phyloP scores from a whole-genome alignment of 1,139 yeast species.

The Suhomyces choctaworum region DNA sequence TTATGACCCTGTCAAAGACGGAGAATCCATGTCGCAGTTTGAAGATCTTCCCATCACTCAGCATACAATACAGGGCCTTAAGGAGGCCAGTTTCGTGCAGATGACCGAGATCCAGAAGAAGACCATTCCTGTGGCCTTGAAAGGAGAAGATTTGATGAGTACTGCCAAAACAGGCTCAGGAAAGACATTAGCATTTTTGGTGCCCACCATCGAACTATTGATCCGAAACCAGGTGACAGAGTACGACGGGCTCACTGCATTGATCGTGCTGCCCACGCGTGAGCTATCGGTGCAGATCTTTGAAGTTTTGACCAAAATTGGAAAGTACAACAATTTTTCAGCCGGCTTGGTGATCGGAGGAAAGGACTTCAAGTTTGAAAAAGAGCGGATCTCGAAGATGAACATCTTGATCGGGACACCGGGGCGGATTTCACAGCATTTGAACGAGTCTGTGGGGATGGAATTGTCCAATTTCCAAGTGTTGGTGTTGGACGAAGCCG shows the following conservation, averaged over 20 bases:
- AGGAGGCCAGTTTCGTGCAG: slow-evolving; percentile 66
- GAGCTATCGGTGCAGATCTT: slow-evolving; percentile 93
- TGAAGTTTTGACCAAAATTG: slow-evolving; percentile 84
- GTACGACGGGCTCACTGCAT: slow-evolving; percentile 89
- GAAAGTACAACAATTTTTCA: slow-evolving; percentile 74
- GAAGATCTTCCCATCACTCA: slow-evolving; percentile 74
- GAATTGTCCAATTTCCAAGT: slow-evolving; percentile 78
- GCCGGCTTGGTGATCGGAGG: slow-evolving; percentile 98
- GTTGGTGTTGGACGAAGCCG: slow-evolving; percentile 93
- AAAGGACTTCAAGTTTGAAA: slow-evolving; percentile 84
- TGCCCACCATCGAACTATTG: slow-evolving; percentile 78
- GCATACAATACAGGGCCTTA: slow-evolving; percentile 68
- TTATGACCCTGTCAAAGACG: slow-evolving; percentile 45
- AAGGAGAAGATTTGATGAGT: slow-evolving; percentile 82
- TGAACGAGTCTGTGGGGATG: slow-evolving; percentile 90
- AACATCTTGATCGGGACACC: slow-evolving; percentile 95
- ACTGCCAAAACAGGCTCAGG: slow-evolving; percentile 98
- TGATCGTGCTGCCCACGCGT: slow-evolving; percentile 89
- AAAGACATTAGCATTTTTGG: slow-evolving; percentile 85
- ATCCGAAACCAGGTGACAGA: slow-evolving; percentile 80
- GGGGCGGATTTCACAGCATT: slow-evolving; percentile 89
- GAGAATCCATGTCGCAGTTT: slow-evolving; percentile 40
- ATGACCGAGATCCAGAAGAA: slow-evolving; percentile 86
- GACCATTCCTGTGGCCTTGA: slow-evolving; percentile 74
- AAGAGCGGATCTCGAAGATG: slow-evolving; percentile 78